A percentile compares a stretch with the other conserved stretches of the same genome.
Conservation (phyloP, 176 grass and related monocot genomes). For the Saccharum officinarum region DNA sequence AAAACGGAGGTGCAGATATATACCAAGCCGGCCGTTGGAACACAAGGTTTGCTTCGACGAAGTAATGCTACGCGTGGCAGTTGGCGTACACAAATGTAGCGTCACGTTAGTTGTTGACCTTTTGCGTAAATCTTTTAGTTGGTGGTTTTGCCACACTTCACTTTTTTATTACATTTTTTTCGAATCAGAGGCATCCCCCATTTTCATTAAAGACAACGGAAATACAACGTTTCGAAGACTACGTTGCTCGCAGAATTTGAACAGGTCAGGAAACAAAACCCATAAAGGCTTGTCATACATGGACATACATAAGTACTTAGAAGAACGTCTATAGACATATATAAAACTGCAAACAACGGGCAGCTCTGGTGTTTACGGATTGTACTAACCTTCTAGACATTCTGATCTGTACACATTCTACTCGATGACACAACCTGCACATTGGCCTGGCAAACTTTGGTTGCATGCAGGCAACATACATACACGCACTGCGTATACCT, state of each 20-base stretch:
- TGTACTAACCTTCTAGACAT: background rate
- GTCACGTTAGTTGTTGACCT: background rate
- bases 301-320: background rate
- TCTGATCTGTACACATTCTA: too few species aligned
- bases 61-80: background rate
- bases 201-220: too few species aligned
- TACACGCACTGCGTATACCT: too few species aligned
- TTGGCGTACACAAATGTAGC: background rate
- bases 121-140: background rate
- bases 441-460: too few species aligned
- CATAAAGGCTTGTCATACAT: too few species aligned
- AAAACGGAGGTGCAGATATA: background rate
- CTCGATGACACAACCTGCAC: too few species aligned
- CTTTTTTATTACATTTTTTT: background rate
- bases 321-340: background rate
- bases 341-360: background rate
- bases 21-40: background rate
- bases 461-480: too few species aligned
- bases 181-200: too few species aligned
- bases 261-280: too few species aligned
- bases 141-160: background rate
- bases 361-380: background rate
- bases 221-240: too few species aligned
- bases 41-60: background rate
- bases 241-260: too few species aligned